These are phyloP conservation scores for Chytridium lagenaria DNA, from an alignment of 371 early-diverging fungal genomes.

Conservation along the genomic window DNA sequence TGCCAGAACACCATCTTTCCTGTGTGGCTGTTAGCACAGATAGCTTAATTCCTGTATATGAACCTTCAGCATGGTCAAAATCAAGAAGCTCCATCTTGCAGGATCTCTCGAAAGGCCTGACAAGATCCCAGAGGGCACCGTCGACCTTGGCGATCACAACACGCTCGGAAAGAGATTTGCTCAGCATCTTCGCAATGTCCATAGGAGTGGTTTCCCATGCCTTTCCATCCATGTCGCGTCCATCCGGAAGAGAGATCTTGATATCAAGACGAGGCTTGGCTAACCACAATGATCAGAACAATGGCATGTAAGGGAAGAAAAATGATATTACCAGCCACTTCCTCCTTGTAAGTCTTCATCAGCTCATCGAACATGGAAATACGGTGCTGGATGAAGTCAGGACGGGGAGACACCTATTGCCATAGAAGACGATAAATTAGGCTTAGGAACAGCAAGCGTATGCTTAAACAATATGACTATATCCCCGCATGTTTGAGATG, in stretches of 20 bases:
- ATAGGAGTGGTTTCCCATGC: conserved; percentile 98
- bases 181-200: conserved; percentile 86
- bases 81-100: conserved; percentile 91
- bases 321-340: conserved; percentile 71
- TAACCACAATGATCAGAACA: conserved; percentile 35
- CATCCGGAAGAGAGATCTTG: conserved; percentile 91
- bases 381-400: conserved; percentile 85
- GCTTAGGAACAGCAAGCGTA: no score
- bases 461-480: no score
- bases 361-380: conserved; percentile 90
- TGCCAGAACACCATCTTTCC: conserved; percentile 98
- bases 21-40: conserved; percentile 15
- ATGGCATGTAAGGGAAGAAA: not conserved
- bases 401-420: conserved; percentile 39
- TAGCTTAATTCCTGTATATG: not conserved
- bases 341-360: conserved; percentile 78
- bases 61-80: conserved; percentile 94
- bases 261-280: conserved; percentile 86
- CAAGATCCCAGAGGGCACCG: conserved; percentile 92
- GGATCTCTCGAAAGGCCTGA: conserved; percentile 83
- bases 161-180: conserved; percentile 90
- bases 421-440: no score
- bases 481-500: not conserved
- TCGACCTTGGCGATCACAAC: conserved; percentile 96
- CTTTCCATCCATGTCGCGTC: conserved; percentile 78